phyloP scores from a whole-genome alignment of 441 rosid genomes.

The Omphalea diandra region DNA sequence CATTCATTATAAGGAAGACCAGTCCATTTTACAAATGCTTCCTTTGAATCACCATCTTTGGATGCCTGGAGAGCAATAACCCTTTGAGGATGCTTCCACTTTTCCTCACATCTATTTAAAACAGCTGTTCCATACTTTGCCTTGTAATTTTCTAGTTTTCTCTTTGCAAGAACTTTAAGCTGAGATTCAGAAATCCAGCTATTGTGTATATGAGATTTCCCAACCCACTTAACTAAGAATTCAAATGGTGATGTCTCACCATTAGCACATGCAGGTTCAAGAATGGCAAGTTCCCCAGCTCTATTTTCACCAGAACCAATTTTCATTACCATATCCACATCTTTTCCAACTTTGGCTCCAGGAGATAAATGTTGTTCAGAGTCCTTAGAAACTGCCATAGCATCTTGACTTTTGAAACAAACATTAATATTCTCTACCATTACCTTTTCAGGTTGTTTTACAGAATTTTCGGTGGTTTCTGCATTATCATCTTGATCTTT shows the following conservation, averaged over 20 bases:
- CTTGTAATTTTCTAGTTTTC: constrained; percentile 97
- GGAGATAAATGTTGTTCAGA: constrained; percentile 34
- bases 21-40: constrained; percentile 97
- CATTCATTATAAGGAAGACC: constrained; percentile 98
- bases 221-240: constrained; percentile 98
- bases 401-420: constrained; percentile 39
- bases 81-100: constrained; percentile 98
- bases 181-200: constrained; percentile 94
- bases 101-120: constrained; percentile 94
- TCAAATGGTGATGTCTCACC: constrained; percentile 58
- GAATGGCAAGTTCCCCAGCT: constrained; percentile 41
- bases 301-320: constrained; percentile 37
- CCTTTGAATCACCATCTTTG: constrained; percentile 53
- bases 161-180: constrained; percentile 87
- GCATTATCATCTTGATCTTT: constrained; percentile 53
- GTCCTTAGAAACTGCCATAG: constrained; percentile 33
- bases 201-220: constrained; percentile 92
- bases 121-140: constrained; percentile 89
- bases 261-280: constrained; percentile 38
- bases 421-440: constrained; percentile 37
- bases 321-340: constrained; percentile 37
- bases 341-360: constrained; percentile 34
- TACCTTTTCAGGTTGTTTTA: constrained; percentile 41
- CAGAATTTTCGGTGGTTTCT: constrained; percentile 35
- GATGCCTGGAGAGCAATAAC: constrained; percentile 64